Evolutionary conservation across 2,329 filamentous ascomycete genomes (phyloP).

Genomic region (Paraconiothyrium sp.): DNA sequence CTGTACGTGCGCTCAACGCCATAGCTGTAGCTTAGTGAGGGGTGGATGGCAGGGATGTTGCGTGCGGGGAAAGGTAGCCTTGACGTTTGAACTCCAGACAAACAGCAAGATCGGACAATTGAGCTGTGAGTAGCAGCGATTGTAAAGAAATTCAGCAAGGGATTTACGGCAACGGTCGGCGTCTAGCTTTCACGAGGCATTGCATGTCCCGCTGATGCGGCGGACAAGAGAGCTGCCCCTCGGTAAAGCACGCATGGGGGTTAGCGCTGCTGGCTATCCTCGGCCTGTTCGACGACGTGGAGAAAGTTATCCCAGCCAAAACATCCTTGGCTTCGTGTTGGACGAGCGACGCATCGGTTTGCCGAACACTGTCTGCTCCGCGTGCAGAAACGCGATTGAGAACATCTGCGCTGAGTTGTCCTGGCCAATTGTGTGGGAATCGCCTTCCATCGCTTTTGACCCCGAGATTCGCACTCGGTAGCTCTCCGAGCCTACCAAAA

Average conservation of each 20-base stretch:
- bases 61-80: constrained; percentile 28
- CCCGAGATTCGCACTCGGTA: constrained; percentile 25
- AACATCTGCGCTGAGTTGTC: neutral
- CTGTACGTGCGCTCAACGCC: constrained; percentile 71
- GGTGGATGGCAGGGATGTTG: constrained; percentile 36
- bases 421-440: constrained; percentile 26
- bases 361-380: constrained; percentile 18
- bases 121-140: constrained; percentile 16
- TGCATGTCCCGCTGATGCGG: constrained; percentile 37
- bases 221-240: constrained; percentile 40
- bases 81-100: constrained; percentile 24
- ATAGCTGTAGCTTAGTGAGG: constrained; percentile 56
- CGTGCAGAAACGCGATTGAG: constrained; percentile 18
- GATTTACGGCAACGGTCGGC: constrained; percentile 45
- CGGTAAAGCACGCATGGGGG: constrained; percentile 37
- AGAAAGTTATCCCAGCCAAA: constrained; percentile 38
- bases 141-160: constrained; percentile 24
- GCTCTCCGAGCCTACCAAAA: constrained; percentile 32
- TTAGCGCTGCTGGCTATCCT: constrained; percentile 41
- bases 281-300: constrained; percentile 38
- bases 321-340: constrained; percentile 17
- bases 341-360: neutral
- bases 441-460: constrained; percentile 11
- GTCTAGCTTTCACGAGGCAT: constrained; percentile 30
- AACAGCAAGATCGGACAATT: constrained; percentile 17